These are phyloP conservation scores for Pyricularia pennisetigena DNA, from an alignment of 2,329 filamentous ascomycete species.

Conservation along the genomic window DNA sequence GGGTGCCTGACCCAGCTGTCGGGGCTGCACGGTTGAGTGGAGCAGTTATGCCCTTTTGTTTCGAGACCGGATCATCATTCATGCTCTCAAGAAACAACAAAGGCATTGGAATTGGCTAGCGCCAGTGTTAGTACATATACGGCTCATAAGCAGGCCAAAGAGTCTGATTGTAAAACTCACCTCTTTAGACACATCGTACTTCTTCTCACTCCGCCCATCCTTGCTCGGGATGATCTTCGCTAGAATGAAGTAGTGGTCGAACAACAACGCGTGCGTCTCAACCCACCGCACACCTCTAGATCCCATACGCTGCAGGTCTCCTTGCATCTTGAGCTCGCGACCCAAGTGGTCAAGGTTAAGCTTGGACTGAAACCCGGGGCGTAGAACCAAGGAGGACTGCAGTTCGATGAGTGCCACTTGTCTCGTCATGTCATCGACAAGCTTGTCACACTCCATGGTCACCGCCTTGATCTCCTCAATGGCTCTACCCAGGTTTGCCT, in stretches of 20 bases:
- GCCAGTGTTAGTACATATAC: slow-evolving; percentile 8
- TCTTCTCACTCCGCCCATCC: slow-evolving; percentile 61
- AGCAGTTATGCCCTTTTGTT: slow-evolving; percentile 64
- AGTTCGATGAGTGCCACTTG: slow-evolving; percentile 85
- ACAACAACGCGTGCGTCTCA: slow-evolving; percentile 85
- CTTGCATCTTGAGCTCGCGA: slow-evolving; percentile 77
- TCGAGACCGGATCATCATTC: slow-evolving; percentile 83
- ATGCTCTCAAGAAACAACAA: slow-evolving; percentile 85
- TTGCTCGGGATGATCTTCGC: slow-evolving; percentile 70
- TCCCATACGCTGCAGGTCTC: slow-evolving; percentile 81
- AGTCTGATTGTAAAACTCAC: slow-evolving; percentile 30
- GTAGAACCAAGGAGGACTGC: slow-evolving; percentile 69
- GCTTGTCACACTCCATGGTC: slow-evolving; percentile 81
- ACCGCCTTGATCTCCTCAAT: slow-evolving; percentile 88
- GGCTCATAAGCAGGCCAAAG: not conserved
- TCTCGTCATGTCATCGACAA: slow-evolving; percentile 85
- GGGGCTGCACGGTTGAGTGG: slow-evolving; percentile 49
- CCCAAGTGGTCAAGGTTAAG: slow-evolving; percentile 92
- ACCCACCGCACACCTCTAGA: slow-evolving; percentile 87
- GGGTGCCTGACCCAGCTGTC: slow-evolving; percentile 44
- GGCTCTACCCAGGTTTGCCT: slow-evolving; percentile 69
- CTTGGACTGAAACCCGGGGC: slow-evolving; percentile 80
- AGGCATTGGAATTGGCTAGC: slow-evolving; percentile 86
- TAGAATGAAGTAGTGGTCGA: slow-evolving; percentile 93
- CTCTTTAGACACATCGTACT: slow-evolving; percentile 90